Percentiles rank a stretch among this genome's conserved stretches.
phyloP scores from a whole-genome alignment of 2,329 filamentous ascomycete species.

The Scytalidium sp. region DNA sequence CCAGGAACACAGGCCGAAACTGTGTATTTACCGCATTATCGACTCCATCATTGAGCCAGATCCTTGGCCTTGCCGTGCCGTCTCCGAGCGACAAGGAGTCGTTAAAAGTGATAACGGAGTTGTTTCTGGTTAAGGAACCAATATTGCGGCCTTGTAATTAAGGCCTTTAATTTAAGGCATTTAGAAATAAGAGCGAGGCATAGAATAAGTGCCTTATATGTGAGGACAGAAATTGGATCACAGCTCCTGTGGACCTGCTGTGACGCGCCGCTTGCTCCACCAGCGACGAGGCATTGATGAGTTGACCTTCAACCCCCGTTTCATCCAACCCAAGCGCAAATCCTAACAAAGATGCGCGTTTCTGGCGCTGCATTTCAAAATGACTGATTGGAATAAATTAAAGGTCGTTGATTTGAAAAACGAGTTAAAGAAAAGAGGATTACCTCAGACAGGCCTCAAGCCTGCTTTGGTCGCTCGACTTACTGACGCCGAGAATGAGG shows the following conservation, averaged over 20 bases:
- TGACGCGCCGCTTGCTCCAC: not conserved
- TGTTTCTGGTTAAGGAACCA: no score
- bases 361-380: slow-evolving; percentile 17
- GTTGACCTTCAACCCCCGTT: not conserved
- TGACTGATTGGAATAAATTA: slow-evolving; percentile 54
- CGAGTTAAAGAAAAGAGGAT: slow-evolving; percentile 70
- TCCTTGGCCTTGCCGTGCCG: no score
- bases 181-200: not conserved
- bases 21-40: no score
- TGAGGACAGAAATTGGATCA: not conserved
- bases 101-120: no score
- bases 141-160: not conserved
- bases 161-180: not conserved
- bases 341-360: not conserved
- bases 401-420: slow-evolving; percentile 75
- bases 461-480: slow-evolving; percentile 68
- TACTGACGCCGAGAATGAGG: slow-evolving; percentile 37
- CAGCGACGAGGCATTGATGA: not conserved
- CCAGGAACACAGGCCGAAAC: not conserved
- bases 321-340: not conserved
- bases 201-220: not conserved
- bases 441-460: slow-evolving; percentile 68
- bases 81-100: no score
- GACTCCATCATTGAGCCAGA: no score
- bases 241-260: not conserved